Base-by-base conservation (phyloP, 2,329 filamentous ascomycete genomes). In the Rutstroemia sp. region DNA sequence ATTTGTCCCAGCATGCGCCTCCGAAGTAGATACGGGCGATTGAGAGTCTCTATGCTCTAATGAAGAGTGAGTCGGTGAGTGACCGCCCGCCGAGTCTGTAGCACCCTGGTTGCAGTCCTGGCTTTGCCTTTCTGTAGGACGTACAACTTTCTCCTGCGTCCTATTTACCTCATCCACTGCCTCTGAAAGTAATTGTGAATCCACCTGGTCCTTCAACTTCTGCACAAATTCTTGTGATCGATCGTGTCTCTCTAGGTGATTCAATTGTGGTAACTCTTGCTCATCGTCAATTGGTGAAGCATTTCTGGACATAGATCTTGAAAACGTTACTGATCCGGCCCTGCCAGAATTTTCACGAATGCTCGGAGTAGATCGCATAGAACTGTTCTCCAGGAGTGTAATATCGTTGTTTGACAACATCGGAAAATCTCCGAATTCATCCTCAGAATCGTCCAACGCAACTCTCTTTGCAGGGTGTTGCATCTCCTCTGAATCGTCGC, bases 371-470 rank as follows among this genome's bases (percentile, higher is more conserved):
- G 25, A 55, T 27, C 19, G 46, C 46, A 42, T 55, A 1, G 38
- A 51, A 17, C 17, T n/a, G n/a, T n/a, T 51, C 4, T 55, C 46
- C 38, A 55, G 50, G 7, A 55, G 41, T 17, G 67, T 59, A 25
- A 67, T 51, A 46, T 65, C 64, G 8, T 57, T 57, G 42, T 68
- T 63, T n/a, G 68, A 67, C 8, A 68, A 47, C 5, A 62, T 61
- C 3, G 67, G 67, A 56, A 69, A 69, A 1, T 64, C 65, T 27
- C 67, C 68, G 60, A 68, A 69, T 48, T 69, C 68, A 51, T 69
- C 64, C 4, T 68, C 67, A 9, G 66, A 68, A 4, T 63, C 61
- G 5, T 59, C 52, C 9, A 57, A 56, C 7, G 30, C 30, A 12
- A 48, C 19, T 39, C 54, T 57, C 42, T 58, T 45, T 4, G 6